Conservation (phyloP, 2,329 filamentous ascomycete species). For the Fusarium brevicatenulatum region DNA sequence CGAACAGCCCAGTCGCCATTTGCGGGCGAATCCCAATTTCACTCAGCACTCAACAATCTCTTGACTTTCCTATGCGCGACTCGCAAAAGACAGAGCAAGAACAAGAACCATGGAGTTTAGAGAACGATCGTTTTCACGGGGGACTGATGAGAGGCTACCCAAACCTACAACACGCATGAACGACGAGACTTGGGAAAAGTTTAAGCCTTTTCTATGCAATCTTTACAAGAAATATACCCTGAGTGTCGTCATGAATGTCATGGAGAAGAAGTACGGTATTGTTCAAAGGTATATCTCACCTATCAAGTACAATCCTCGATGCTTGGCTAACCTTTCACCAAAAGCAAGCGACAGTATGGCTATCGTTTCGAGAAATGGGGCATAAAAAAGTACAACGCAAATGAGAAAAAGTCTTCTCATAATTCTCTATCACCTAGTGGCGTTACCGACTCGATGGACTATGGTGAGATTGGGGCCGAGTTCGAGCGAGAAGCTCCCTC, state of each 20-base stretch:
- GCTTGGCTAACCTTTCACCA: neutral
- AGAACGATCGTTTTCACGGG: constrained; percentile 10
- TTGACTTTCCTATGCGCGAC: neutral
- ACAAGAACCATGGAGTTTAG: constrained; percentile 20
- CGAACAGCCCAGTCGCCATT: neutral
- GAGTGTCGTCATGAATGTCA: constrained; percentile 32
- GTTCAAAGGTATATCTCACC: constrained; percentile 36
- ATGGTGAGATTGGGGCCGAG: neutral
- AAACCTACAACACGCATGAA: constrained; percentile 39
- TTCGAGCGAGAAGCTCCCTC: neutral
- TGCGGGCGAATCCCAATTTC: neutral
- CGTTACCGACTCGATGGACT: constrained; percentile 5
- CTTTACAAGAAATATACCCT: constrained; percentile 39
- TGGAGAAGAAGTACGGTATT: constrained; percentile 31
- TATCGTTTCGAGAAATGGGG: constrained; percentile 46
- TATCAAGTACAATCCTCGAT: neutral
- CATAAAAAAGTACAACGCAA: constrained; percentile 42
- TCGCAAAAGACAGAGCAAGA: neutral
- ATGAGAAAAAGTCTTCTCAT: constrained; percentile 26
- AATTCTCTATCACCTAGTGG: neutral
- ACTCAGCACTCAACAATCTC: neutral
- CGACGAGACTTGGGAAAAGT: constrained; percentile 36
- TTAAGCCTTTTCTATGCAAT: constrained; percentile 32
- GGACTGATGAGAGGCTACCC: constrained; percentile 13
- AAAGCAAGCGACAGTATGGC: constrained; percentile 47